A percentile compares a stretch with the other conserved stretches of the same genome.
Conservation (phyloP, 805 yeast species). For the Grigorovia transvaalensis region DNA sequence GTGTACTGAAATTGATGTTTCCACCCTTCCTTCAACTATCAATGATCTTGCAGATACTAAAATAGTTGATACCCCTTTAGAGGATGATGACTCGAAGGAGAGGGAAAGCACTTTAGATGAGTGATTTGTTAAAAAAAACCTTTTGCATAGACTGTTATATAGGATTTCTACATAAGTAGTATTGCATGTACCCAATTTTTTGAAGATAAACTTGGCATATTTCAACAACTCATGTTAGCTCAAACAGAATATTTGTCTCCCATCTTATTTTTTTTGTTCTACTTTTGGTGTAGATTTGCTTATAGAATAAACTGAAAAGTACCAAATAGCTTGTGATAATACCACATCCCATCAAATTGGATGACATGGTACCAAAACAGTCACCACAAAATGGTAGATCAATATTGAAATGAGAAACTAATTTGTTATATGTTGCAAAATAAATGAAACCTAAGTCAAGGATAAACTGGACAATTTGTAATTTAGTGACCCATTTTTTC, state of each 20-base stretch:
- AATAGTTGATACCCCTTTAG: background rate
- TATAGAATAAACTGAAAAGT: slow-evolving; percentile 66
- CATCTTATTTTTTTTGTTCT: background rate
- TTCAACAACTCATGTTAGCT: too few relatives aligned
- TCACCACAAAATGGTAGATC: slow-evolving; percentile 49
- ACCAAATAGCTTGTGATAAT: slow-evolving; percentile 69
- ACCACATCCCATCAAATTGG: slow-evolving; percentile 64
- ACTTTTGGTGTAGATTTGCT: slow-evolving; percentile 57
- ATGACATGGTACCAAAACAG: slow-evolving; percentile 65
- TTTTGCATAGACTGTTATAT: background rate
- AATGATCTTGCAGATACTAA: background rate
- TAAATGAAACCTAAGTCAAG: slow-evolving; percentile 85
- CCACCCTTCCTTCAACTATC: background rate
- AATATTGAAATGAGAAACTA: slow-evolving; percentile 32
- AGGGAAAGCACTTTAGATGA: background rate
- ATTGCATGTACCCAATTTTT: background rate
- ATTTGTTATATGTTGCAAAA: slow-evolving; percentile 74
- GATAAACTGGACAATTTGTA: slow-evolving; percentile 88
- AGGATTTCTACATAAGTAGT: too few relatives aligned
- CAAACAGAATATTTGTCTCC: too few relatives aligned
- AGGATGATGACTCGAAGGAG: background rate
- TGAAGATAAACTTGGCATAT: background rate
- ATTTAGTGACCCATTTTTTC: slow-evolving; percentile 98
- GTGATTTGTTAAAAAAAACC: background rate
- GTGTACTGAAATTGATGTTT: background rate